Evolutionary conservation across 208 protist species (phyloP), one percentile per base, ranked within the genome.

Genomic region (Sergeia podlipaevii): DNA sequence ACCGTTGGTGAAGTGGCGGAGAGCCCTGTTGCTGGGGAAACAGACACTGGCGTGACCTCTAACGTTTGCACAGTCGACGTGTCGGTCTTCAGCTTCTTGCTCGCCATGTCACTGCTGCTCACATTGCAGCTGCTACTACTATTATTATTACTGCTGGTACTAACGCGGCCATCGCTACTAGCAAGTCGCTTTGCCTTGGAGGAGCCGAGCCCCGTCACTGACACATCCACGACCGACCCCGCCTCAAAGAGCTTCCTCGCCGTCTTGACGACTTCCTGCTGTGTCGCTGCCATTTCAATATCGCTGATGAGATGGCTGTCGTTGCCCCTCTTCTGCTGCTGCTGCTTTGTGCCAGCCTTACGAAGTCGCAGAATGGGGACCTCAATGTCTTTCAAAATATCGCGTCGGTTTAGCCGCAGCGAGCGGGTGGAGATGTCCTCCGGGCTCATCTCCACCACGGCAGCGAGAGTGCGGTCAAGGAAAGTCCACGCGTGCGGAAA

Each of bases 401-500:
- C 74, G 2, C 75, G 68, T 18, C 65, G 66, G n/a, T 49, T 70
- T 24, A 77, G 60, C 32, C 61, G 29, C 20, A 68, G 42, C 0
- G 74, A 80, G 1, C 63, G 68, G 23, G 55, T 54, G 37, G 58
- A 74, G 24, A 90, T 27, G 53, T 76, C 61, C 27, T 28, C 56
- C 1, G 68, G 52, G 4, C 48, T 50, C 46, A 82, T 69, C n/a
- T 64, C 63, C 17, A 69, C 52, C 33, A 81, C 57, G 20, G 70
- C 65, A 7, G 71, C 51, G 2, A 86, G 49, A 5, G 73, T 60
- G 11, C 65, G 69, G 43, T 91, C 77, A 15, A 88, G 54, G 30
- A 77, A 84, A 21, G 74, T 68, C 77, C 71, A 87, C 27, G 85
- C 73, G 3, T 64, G 32, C 23, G 65, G 44, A 57, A 75, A 64